Evolutionary conservation across 1,284 basidiomycete genomes (phyloP).

Genomic region (Moesziomyces parantarcticus): DNA sequence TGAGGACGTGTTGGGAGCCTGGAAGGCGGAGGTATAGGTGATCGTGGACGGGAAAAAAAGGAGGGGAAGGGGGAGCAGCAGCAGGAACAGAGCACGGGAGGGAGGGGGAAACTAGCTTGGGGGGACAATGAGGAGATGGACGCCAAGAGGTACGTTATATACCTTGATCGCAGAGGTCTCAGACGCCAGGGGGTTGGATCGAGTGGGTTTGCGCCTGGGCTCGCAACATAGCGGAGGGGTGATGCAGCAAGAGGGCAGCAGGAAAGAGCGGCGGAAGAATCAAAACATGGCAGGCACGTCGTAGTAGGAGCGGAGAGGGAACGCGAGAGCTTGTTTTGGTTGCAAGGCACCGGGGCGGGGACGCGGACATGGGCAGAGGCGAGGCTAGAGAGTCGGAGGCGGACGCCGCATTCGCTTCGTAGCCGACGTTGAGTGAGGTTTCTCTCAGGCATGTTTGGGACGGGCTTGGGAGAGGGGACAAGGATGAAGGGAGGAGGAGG

Average conservation of each 20-base stretch:
- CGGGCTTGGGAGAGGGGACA: not conserved
- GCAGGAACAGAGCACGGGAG: constrained; percentile 22
- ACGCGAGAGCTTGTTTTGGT: constrained; percentile 18
- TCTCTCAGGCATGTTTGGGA: constrained; percentile 42
- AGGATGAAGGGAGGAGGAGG: not conserved
- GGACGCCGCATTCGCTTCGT: constrained; percentile 29
- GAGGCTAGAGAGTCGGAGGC: constrained; percentile 12
- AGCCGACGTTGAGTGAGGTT: constrained; percentile 44
- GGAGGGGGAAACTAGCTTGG: constrained; percentile 45
- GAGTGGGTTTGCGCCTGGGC: not conserved
- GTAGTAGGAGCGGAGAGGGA: not conserved
- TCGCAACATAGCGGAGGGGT: too few species aligned
- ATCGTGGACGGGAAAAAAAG: constrained; percentile 15
- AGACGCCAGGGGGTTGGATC: constrained; percentile 23
- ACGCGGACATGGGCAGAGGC: not conserved
- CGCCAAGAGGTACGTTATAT: constrained; percentile 24
- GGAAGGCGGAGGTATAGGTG: constrained; percentile 11
- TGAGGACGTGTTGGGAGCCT: constrained; percentile 6
- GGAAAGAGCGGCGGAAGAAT: constrained; percentile 5
- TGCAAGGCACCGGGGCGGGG: too few species aligned
- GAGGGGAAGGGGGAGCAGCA: constrained; percentile 34
- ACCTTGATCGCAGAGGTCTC: not conserved
- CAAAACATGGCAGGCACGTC: constrained; percentile 37
- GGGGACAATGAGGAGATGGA: constrained; percentile 10
- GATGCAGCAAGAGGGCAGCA: not conserved